Evolutionary conservation across 148 eudicot genomes (phyloP).

Genomic region (Vaccinium corymbosum): DNA sequence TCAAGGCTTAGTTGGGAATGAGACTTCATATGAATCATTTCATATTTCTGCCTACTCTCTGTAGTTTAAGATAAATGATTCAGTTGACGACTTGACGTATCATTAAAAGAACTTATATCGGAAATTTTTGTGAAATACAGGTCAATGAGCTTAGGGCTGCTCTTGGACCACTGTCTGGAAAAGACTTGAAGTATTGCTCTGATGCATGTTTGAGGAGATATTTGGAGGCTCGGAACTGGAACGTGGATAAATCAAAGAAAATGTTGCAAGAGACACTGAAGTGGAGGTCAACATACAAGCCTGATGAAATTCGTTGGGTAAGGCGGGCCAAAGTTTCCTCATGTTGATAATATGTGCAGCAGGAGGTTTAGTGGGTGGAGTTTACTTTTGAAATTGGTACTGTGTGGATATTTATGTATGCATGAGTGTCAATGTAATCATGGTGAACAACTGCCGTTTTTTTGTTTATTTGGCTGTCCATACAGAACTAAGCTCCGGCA

Average conservation of each 20-base stretch:
- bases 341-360: neutral
- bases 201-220: slow-evolving; percentile 64
- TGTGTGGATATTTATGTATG: neutral
- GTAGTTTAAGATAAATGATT: neutral
- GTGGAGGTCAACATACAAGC: slow-evolving; percentile 61
- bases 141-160: slow-evolving; percentile 53
- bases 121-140: slow-evolving; percentile 19
- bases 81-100: neutral
- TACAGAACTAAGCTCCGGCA: neutral
- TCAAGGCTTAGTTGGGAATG: neutral
- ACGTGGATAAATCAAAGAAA: slow-evolving; percentile 62
- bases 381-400: neutral
- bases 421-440: neutral
- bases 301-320: slow-evolving; percentile 77
- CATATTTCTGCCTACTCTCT: neutral
- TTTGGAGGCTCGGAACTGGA: slow-evolving; percentile 63
- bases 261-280: slow-evolving; percentile 60
- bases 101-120: neutral
- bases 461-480: neutral
- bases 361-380: neutral
- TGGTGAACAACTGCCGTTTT: neutral
- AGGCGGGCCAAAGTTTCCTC: slow-evolving; percentile 12
- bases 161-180: slow-evolving; percentile 55
- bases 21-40: neutral
- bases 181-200: slow-evolving; percentile 38